Evolutionary conservation across 371 early-diverging fungal genomes (phyloP).

Genomic region (Cokeromyces recurvatus): DNA sequence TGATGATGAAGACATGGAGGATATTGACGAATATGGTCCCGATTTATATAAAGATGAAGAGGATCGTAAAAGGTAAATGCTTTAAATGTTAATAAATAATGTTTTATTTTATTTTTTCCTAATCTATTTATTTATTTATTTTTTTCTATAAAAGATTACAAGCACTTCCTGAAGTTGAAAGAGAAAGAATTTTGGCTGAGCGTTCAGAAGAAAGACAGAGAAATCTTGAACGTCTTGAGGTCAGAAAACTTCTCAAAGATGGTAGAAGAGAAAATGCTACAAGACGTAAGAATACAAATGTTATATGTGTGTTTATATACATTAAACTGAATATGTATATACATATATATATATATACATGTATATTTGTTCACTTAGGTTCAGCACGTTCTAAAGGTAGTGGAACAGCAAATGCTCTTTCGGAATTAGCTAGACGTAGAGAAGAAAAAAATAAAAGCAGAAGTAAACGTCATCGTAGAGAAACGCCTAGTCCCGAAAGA

Average conservation of each 20-base stretch:
- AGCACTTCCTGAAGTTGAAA: slow-evolving; percentile 69
- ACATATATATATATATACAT: no score
- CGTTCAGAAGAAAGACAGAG: slow-evolving; percentile 66
- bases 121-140: no score
- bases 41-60: slow-evolving; percentile 75
- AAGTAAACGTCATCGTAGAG: slow-evolving; percentile 26
- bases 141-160: slow-evolving; percentile 45
- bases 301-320: background rate
- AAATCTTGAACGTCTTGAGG: slow-evolving; percentile 54
- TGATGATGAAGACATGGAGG: slow-evolving; percentile 56
- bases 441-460: slow-evolving; percentile 43
- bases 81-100: no score
- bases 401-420: slow-evolving; percentile 41
- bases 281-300: slow-evolving; percentile 35
- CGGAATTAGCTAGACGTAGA: slow-evolving; percentile 51
- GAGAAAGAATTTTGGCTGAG: slow-evolving; percentile 73
- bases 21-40: slow-evolving; percentile 70
- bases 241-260: slow-evolving; percentile 52
- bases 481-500: slow-evolving; percentile 34
- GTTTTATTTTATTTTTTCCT: no score
- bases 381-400: slow-evolving; percentile 57
- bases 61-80: slow-evolving; percentile 56
- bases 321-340: no score
- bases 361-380: no score
- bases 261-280: slow-evolving; percentile 52